These are phyloP conservation scores for Puccinia triticina DNA, from an alignment of 1,284 basidiomycete genomes.

Conservation along the genomic window DNA sequence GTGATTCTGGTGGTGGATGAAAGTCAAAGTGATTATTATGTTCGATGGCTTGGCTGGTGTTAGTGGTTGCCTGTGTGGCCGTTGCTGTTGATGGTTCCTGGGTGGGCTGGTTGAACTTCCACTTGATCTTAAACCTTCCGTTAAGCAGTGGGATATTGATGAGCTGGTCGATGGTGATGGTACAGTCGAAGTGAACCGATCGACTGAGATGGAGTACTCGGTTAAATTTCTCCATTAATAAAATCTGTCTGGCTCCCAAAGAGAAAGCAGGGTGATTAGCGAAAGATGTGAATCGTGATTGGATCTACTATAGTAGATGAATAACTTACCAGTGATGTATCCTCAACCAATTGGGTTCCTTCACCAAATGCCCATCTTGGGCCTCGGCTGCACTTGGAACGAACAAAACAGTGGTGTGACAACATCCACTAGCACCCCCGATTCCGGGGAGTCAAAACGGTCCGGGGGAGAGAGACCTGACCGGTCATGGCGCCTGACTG, in stretches of 20 bases:
- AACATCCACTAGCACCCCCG: too few species aligned
- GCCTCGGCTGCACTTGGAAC: too few species aligned
- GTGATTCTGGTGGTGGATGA: not conserved
- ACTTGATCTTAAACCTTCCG: conserved; percentile 45
- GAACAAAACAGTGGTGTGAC: too few species aligned
- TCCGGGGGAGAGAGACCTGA: too few species aligned
- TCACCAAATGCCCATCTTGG: too few species aligned
- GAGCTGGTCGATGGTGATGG: conserved; percentile 39
- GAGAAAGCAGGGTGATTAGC: too few species aligned
- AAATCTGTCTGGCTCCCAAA: not conserved
- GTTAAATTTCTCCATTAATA: conserved; percentile 22
- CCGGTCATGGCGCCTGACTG: too few species aligned
- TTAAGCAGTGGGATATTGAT: conserved; percentile 45
- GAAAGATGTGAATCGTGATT: too few species aligned
- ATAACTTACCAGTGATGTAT: too few species aligned
- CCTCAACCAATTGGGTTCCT: too few species aligned
- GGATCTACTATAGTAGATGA: too few species aligned
- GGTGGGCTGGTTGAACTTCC: conserved; percentile 41
- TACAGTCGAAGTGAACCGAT: conserved; percentile 31
- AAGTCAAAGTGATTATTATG: not conserved
- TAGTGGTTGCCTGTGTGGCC: not conserved
- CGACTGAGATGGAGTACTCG: conserved; percentile 27
- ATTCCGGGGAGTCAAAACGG: too few species aligned
- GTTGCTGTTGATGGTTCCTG: conserved; percentile 4
- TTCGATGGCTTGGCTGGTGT: not conserved